phyloP scores from a whole-genome alignment of 1,139 yeast species.

The Pichia sp. region DNA sequence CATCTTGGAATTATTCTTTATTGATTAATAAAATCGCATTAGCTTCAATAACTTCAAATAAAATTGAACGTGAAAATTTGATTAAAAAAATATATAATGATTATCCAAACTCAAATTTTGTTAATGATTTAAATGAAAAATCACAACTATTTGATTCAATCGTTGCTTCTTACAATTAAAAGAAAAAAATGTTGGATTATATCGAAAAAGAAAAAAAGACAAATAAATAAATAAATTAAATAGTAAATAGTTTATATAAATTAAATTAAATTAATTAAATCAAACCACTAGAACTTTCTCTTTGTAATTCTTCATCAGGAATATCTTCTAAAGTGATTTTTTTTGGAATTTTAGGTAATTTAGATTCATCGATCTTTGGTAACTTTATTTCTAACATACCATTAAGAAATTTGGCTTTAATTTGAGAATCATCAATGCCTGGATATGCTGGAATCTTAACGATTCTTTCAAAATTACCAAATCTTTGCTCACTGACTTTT shows the following conservation, averaged over 20 bases:
- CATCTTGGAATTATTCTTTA: slow-evolving; percentile 35
- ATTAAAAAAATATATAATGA: slow-evolving; percentile 36
- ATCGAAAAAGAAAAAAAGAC: neutral
- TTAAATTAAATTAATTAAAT: neutral
- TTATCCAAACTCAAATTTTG: slow-evolving; percentile 36
- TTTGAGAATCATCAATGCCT: slow-evolving; percentile 43
- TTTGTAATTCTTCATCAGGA: slow-evolving; percentile 26
- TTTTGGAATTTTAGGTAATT: slow-evolving; percentile 15
- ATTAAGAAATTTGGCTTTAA: slow-evolving; percentile 45
- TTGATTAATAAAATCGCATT: slow-evolving; percentile 50
- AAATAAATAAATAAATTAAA: neutral
- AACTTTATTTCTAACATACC: slow-evolving; percentile 47
- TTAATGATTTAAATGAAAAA: slow-evolving; percentile 42
- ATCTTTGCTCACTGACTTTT: slow-evolving; percentile 41
- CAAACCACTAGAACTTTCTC: slow-evolving; percentile 7
- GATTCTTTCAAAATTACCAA: slow-evolving; percentile 49
- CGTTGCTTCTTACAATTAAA: slow-evolving; percentile 39
- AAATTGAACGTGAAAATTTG: slow-evolving; percentile 25
- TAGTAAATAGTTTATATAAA: too few species aligned
- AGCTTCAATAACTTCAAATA: slow-evolving; percentile 41
- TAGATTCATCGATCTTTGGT: slow-evolving; percentile 34
- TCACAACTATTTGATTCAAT: slow-evolving; percentile 46
- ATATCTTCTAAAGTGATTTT: slow-evolving; percentile 25
- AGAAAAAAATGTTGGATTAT: too few species aligned
- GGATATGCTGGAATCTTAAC: slow-evolving; percentile 48